Conservation (phyloP, 1,284 basidiomycete genomes). For the Cerrena zonata region DNA sequence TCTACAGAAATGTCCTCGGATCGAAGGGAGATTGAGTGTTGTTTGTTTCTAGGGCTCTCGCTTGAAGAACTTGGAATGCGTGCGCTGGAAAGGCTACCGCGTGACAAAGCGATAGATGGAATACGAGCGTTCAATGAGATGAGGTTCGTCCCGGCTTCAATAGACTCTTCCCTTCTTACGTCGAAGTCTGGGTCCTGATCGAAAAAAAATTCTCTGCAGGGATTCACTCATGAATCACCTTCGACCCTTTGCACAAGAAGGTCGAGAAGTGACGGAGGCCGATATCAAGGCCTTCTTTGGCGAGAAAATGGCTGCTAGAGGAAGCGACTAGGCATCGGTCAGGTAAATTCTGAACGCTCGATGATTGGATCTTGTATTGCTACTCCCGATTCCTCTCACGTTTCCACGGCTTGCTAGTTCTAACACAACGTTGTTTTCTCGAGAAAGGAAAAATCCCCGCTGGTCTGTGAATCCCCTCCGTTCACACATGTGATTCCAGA, state of each 20-base stretch:
- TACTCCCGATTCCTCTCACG: not conserved
- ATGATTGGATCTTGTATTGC: not conserved
- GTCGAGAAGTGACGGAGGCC: slow-evolving; percentile 66
- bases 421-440: not conserved
- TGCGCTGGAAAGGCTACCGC: slow-evolving; percentile 62
- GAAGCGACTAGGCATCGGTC: not conserved
- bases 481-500: not conserved
- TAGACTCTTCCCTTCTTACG: not conserved
- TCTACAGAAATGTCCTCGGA: not conserved
- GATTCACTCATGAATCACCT: slow-evolving; percentile 68
- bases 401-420: not conserved
- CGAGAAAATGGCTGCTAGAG: slow-evolving; percentile 16
- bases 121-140: slow-evolving; percentile 75
- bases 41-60: slow-evolving; percentile 47
- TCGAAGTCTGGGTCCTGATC: not conserved
- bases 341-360: not conserved
- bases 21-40: not conserved
- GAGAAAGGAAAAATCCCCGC: too few species aligned
- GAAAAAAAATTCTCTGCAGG: slow-evolving; percentile 30
- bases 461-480: not conserved
- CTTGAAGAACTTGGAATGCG: slow-evolving; percentile 76
- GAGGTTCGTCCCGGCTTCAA: slow-evolving; percentile 43
- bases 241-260: slow-evolving; percentile 71
- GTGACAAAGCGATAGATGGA: slow-evolving; percentile 71
- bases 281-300: slow-evolving; percentile 73